A percentile compares a stretch with the other conserved stretches of the same genome.
Evolutionary conservation across 2,329 filamentous ascomycete genomes (phyloP).

Genomic region (Gyromitra esculenta): DNA sequence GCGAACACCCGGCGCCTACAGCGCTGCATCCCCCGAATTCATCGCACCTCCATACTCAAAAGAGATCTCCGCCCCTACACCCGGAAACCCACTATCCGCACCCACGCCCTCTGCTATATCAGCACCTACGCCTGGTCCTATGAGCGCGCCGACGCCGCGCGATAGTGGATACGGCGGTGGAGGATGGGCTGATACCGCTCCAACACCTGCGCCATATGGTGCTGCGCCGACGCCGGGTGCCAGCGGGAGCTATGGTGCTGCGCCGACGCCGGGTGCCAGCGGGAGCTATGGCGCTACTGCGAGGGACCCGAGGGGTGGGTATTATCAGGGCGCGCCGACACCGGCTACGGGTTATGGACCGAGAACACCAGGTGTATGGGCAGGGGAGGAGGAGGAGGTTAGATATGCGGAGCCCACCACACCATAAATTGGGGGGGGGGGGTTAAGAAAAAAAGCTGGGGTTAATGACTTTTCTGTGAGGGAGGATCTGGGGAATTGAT

Average conservation of each 20-base stretch:
- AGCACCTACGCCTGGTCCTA: slow-evolving; percentile 63
- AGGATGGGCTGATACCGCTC: slow-evolving; percentile 65
- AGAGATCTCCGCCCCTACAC: slow-evolving; percentile 68
- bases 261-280: slow-evolving; percentile 74
- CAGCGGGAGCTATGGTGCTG: slow-evolving; percentile 65
- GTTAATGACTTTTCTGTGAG: background rate
- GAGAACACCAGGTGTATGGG: slow-evolving; percentile 46
- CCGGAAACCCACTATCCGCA: slow-evolving; percentile 68
- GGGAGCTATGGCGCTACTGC: slow-evolving; percentile 63
- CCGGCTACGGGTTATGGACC: slow-evolving; percentile 47
- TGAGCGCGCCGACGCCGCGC: slow-evolving; percentile 74
- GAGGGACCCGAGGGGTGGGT: slow-evolving; percentile 45
- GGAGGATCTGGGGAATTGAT: background rate
- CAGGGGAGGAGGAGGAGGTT: slow-evolving; percentile 47
- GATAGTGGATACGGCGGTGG: slow-evolving; percentile 61
- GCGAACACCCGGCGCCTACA: slow-evolving; percentile 56
- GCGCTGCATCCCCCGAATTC: slow-evolving; percentile 57
- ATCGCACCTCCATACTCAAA: slow-evolving; percentile 62
- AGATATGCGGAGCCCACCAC: slow-evolving; percentile 47
- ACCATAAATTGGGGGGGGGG: background rate
- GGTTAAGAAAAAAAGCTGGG: background rate
- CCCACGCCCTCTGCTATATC: slow-evolving; percentile 71
- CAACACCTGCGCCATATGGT: slow-evolving; percentile 56
- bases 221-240: slow-evolving; percentile 72
- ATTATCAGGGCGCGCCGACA: slow-evolving; percentile 50